phyloP scores from a whole-genome alignment of 2,329 filamentous ascomycete species.

The Fusarium albidum region DNA sequence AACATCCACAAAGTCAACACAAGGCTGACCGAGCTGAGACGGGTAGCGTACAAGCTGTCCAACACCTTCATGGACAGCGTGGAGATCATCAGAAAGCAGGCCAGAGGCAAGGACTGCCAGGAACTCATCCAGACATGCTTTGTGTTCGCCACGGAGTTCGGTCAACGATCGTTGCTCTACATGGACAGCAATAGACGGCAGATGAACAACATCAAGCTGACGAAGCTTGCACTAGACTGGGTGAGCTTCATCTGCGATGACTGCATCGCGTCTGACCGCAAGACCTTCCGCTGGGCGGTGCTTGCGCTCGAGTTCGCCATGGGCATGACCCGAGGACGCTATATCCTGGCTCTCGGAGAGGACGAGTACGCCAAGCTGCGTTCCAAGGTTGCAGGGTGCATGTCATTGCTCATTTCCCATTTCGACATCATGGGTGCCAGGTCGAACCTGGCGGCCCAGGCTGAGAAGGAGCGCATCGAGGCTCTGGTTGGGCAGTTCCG shows the following conservation, averaged over 20 bases:
- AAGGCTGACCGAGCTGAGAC: conserved; percentile 91
- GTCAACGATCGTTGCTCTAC: conserved; percentile 90
- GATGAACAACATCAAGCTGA: conserved; percentile 97
- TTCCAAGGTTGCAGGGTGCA: conserved; percentile 92
- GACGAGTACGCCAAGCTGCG: conserved; percentile 85
- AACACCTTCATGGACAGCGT: conserved; percentile 99
- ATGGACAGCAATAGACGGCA: conserved; percentile 95
- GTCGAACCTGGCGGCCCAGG: conserved; percentile 91
- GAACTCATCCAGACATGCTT: conserved; percentile 98
- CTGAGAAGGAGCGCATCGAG: conserved; percentile 88
- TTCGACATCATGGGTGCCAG: conserved; percentile 99
- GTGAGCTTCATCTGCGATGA: conserved; percentile 98
- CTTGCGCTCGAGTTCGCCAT: conserved; percentile 95
- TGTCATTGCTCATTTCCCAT: conserved; percentile 96
- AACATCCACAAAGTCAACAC: conserved; percentile 92
- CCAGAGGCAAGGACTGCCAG: conserved; percentile 84
- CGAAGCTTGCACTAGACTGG: conserved; percentile 94
- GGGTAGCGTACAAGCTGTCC: conserved; percentile 93
- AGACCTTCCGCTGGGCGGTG: conserved; percentile 97
- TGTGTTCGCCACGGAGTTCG: conserved; percentile 98
- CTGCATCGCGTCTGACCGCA: conserved; percentile 90
- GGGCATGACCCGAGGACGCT: conserved; percentile 93
- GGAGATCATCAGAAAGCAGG: conserved; percentile 88
- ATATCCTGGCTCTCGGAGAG: conserved; percentile 90
- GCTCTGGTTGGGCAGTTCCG: conserved; percentile 79